A percentile compares a stretch with the other conserved stretches of the same genome.
phyloP scores from a whole-genome alignment of 2,329 filamentous ascomycete genomes.

The Cladophialophora chaetospira region DNA sequence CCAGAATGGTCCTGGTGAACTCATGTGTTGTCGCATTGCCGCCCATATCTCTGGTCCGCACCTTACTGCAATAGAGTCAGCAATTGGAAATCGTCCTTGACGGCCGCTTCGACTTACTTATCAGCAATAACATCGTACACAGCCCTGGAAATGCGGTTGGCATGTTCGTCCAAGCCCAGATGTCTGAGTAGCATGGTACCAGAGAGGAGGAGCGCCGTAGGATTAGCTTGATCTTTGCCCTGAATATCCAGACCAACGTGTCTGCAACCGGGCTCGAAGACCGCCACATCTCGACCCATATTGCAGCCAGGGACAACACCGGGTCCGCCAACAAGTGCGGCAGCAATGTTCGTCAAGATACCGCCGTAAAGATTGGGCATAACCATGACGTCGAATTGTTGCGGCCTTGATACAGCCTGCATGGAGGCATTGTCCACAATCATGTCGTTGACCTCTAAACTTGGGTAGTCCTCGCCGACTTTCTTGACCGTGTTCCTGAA shows the following conservation, averaged over 20 bases:
- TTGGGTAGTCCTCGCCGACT: constrained; percentile 92
- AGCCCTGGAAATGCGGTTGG: constrained; percentile 90
- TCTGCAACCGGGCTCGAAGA: constrained; percentile 98
- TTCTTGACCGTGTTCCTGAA: constrained; percentile 98
- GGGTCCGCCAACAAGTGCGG: constrained; percentile 92
- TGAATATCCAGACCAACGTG: constrained; percentile 99
- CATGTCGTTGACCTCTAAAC: constrained; percentile 96
- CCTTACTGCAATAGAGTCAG: constrained; percentile 59
- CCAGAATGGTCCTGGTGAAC: constrained; percentile 90
- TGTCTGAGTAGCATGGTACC: constrained; percentile 97
- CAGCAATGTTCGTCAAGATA: constrained; percentile 98
- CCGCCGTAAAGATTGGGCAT: constrained; percentile 82
- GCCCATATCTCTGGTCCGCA: constrained; percentile 94
- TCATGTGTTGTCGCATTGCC: constrained; percentile 86
- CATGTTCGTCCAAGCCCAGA: constrained; percentile 95
- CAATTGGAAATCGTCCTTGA: not conserved
- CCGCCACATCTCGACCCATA: constrained; percentile 97
- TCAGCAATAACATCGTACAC: constrained; percentile 82
- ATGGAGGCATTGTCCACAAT: constrained; percentile 99
- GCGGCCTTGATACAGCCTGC: constrained; percentile 94
- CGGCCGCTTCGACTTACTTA: constrained; percentile 62
- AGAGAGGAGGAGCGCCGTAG: constrained; percentile 90
- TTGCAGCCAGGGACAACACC: constrained; percentile 98
- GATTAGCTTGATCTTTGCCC: constrained; percentile 99
- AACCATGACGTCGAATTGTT: constrained; percentile 99